Evolutionary conservation across 176 grass and related monocot genomes (phyloP).

Genomic region (Phoenix roebelenii): DNA sequence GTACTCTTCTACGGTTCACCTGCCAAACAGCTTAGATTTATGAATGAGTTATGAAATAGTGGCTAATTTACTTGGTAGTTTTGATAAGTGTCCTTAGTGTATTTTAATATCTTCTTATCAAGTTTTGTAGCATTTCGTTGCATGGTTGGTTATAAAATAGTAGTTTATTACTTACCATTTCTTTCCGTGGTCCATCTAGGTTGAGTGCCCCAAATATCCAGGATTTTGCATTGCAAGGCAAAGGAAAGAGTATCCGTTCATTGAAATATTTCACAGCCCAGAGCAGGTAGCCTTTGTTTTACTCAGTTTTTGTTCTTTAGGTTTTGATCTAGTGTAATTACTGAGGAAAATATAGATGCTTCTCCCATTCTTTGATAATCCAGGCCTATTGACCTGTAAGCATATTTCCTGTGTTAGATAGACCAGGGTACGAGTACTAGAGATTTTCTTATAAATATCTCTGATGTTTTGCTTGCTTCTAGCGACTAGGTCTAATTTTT

Average conservation of each 20-base stretch:
- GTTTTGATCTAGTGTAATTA: neutral
- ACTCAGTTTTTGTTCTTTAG: neutral
- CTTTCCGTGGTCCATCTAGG: constrained; percentile 24
- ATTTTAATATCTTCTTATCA: too few relatives aligned
- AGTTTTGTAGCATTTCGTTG: too few relatives aligned
- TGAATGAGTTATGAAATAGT: too few relatives aligned
- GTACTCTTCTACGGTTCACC: too few relatives aligned
- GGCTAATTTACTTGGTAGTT: too few relatives aligned
- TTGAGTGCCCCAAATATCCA: constrained; percentile 94
- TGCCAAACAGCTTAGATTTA: too few relatives aligned
- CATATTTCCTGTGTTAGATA: neutral
- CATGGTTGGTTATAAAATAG: too few relatives aligned
- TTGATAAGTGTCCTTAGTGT: too few relatives aligned
- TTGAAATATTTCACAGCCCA: constrained; percentile 94
- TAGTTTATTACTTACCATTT: neutral
- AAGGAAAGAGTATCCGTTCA: constrained; percentile 85
- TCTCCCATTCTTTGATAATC: neutral
- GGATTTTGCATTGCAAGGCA: constrained; percentile 86
- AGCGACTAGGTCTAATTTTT: neutral
- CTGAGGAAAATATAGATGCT: too few relatives aligned
- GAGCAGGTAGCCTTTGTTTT: constrained; percentile 49
- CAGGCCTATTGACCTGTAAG: neutral
- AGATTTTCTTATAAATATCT: too few relatives aligned
- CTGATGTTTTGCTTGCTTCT: neutral
- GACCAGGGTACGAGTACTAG: neutral